These are phyloP conservation scores for Fusarium incarnatum DNA, from an alignment of 2,329 filamentous ascomycete genomes.

Conservation along the genomic window DNA sequence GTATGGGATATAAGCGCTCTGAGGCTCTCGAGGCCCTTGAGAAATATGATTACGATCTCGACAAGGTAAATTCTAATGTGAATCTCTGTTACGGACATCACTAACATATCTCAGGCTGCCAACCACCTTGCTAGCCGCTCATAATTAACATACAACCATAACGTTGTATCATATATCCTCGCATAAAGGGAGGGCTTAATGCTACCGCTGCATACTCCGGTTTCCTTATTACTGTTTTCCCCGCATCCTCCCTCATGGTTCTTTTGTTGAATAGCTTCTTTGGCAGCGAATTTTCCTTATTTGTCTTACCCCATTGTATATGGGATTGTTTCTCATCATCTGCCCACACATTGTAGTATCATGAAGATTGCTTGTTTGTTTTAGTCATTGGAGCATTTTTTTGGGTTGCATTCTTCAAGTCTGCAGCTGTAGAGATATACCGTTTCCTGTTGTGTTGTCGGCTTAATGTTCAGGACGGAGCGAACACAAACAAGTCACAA, in stretches of 20 bases:
- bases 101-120: constrained; percentile 56
- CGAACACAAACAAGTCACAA: constrained; percentile 14
- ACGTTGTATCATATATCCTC: constrained; percentile 15
- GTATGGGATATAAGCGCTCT: constrained; percentile 85
- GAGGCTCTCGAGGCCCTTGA: constrained; percentile 85
- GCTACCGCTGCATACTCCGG: constrained; percentile 33
- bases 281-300: constrained; percentile 38
- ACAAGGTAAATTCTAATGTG: constrained; percentile 73
- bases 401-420: constrained; percentile 10
- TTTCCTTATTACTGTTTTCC: constrained; percentile 34
- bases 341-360: constrained; percentile 33
- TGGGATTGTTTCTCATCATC: constrained; percentile 23
- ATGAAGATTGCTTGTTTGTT: constrained; percentile 29
- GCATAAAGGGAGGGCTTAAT: constrained; percentile 30
- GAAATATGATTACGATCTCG: constrained; percentile 95
- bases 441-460: constrained; percentile 17
- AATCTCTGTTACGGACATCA: not conserved
- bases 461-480: not conserved
- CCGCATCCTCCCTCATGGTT: constrained; percentile 31
- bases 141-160: constrained; percentile 46
- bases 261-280: constrained; percentile 43
- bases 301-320: constrained; percentile 12
- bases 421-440: constrained; percentile 11
- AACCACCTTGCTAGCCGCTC: constrained; percentile 68
- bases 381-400: constrained; percentile 16